Base-by-base conservation (phyloP, 1,284 basidiomycete genomes). In the Amylostereum areolatum region DNA sequence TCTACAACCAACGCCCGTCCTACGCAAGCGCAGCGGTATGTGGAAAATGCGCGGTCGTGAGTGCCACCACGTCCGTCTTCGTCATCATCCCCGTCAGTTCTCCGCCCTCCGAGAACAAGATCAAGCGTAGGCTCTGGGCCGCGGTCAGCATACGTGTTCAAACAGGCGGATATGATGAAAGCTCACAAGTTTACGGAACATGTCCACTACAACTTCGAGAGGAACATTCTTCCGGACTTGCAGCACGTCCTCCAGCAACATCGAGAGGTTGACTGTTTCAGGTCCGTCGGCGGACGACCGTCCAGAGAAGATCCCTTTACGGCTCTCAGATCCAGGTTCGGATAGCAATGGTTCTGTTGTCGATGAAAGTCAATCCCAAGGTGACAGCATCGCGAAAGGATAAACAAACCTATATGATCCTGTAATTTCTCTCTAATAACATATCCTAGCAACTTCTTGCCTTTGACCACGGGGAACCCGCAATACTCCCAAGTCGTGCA, bases 101-200 rank as follows among this genome's bases (percentile, higher is more conserved):
- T 7, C 84, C 83, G 33, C 68, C 68, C 43, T 79, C 70, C 1
- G 83, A 81, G 61, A 88, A 85, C 45, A 86, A 63, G 28, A 86
- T 75, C 59, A 83, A 81, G 11, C 80, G 77, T 11, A 86, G 60
- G 57, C 83, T 86, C 84, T 88, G 56, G 9, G 25, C 5, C 4
- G 30, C 18, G 10, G 40, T 48, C n/a, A 46, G 24, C n/a, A 31
- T n/a, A 30, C 32, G 37, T 31, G 29, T 5, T 42, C 18, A 50
- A 5, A 37, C 34, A 33, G 47, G 31, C 25, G 52, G 40, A 44
- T 8, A 29, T 7, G 12, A 24, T 37, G 28, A 47, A 27, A 7
- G 62, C 76, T 45, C 50, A 83, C 84, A 62, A 87, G 65, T 66
- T 80, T 84, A 62, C 85, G 83, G 67, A 87, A 86, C 75, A 83